Conservation (phyloP, 1,139 yeast species). For the Lodderomyces margitis region DNA sequence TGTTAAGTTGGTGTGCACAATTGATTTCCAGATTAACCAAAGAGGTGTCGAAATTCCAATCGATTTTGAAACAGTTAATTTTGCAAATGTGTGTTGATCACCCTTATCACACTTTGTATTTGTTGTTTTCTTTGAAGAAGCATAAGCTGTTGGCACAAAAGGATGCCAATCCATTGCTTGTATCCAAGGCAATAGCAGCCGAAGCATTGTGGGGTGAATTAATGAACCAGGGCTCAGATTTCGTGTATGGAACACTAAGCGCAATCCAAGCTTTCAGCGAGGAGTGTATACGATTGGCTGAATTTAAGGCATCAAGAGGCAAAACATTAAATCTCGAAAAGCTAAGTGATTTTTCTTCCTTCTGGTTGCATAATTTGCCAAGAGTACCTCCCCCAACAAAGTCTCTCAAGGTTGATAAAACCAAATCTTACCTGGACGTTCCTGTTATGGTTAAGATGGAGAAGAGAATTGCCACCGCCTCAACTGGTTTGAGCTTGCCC, state of each 20-base stretch:
- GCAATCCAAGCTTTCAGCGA: slow-evolving; percentile 52
- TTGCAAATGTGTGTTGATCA: slow-evolving; percentile 54
- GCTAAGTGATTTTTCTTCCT: slow-evolving; percentile 36
- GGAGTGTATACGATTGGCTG: slow-evolving; percentile 52
- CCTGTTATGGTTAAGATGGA: slow-evolving; percentile 50
- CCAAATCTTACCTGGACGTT: slow-evolving; percentile 45
- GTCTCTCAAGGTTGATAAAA: slow-evolving; percentile 38
- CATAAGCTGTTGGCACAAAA: slow-evolving; percentile 36
- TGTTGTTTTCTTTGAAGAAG: slow-evolving; percentile 55
- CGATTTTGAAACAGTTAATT: slow-evolving; percentile 49
- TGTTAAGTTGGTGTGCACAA: slow-evolving; percentile 83
- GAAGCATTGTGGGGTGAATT: slow-evolving; percentile 40
- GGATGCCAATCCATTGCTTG: slow-evolving; percentile 32
- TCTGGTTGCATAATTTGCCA: slow-evolving; percentile 57
- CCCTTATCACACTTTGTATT: slow-evolving; percentile 77
- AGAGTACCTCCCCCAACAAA: slow-evolving; percentile 71
- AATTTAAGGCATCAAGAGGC: slow-evolving; percentile 37
- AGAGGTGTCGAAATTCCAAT: slow-evolving; percentile 55
- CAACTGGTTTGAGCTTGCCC: slow-evolving; percentile 84
- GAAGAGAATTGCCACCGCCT: slow-evolving; percentile 54
- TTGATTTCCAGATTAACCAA: slow-evolving; percentile 66
- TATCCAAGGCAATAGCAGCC: slow-evolving; percentile 53
- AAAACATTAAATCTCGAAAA: slow-evolving; percentile 35
- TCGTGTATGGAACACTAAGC: slow-evolving; percentile 18
- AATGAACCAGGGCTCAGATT: slow-evolving; percentile 6